Percentiles rank a stretch among this genome's conserved stretches.
Conservation (phyloP, 495 filamentous ascomycete species). For the Penicillium cataractarum region DNA sequence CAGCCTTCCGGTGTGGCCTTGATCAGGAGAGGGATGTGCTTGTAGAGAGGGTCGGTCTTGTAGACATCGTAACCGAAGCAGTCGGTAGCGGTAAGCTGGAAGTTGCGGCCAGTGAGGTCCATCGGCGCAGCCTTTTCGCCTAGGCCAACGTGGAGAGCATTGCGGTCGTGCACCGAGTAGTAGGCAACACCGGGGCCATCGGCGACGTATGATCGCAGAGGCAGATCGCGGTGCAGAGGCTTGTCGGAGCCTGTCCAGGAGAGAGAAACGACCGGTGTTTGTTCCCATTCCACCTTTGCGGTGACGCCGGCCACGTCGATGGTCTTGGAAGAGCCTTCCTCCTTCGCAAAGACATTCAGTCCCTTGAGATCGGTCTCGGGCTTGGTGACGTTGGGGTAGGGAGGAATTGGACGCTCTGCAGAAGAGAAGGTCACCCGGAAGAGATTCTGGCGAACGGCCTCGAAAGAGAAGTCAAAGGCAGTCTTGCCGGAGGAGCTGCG, state of each 20-base stretch:
- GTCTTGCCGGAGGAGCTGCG: conserved; percentile 41
- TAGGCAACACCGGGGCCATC: conserved; percentile 61
- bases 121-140: conserved; percentile 73
- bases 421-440: conserved; percentile 70
- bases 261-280: conserved; percentile 59
- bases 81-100: conserved; percentile 67
- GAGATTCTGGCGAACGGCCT: conserved; percentile 59
- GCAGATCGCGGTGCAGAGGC: conserved; percentile 60
- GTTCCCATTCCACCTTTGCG: conserved; percentile 57
- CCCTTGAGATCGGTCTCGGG: conserved; percentile 42
- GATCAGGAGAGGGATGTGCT: conserved; percentile 71
- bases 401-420: conserved; percentile 57
- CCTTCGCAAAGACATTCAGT: conserved; percentile 29
- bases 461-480: conserved; percentile 59
- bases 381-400: conserved; percentile 58
- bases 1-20: conserved; percentile 62
- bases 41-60: conserved; percentile 72
- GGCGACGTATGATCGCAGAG: conserved; percentile 62
- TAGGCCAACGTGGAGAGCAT: conserved; percentile 65
- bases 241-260: conserved; percentile 51
- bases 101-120: conserved; percentile 67
- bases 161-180: conserved; percentile 60
- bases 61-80: conserved; percentile 72
- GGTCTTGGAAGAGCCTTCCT: conserved; percentile 35
- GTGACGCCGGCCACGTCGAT: conserved; percentile 53